Evolutionary conservation across 441 rosid species (phyloP).

Genomic region (Capsella rubella): DNA sequence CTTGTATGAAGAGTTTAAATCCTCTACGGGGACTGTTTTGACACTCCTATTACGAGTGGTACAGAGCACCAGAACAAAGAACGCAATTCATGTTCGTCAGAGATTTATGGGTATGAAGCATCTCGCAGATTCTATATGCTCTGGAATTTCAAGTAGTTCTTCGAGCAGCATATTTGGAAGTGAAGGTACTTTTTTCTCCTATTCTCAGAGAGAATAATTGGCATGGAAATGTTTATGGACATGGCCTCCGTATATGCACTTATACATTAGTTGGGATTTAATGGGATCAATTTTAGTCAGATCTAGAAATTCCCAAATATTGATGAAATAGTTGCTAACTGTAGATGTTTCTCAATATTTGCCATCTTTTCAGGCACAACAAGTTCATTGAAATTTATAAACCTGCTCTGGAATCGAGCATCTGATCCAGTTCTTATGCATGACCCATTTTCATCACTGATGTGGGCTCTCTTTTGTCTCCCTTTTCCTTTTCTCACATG

Average conservation of each 20-base stretch:
- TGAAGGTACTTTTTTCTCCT: slow-evolving; percentile 56
- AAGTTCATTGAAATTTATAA: slow-evolving; percentile 55
- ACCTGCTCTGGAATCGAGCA: slow-evolving; percentile 83
- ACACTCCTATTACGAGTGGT: slow-evolving; percentile 77
- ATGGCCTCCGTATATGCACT: slow-evolving; percentile 20
- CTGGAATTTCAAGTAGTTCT: slow-evolving; percentile 58
- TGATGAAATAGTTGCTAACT: slow-evolving; percentile 21
- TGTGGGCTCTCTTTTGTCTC: slow-evolving; percentile 98
- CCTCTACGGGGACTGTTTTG: slow-evolving; percentile 75
- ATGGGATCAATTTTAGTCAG: background rate
- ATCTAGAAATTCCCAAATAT: slow-evolving; percentile 10
- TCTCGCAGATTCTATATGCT: slow-evolving; percentile 80
- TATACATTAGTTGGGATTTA: slow-evolving; percentile 21
- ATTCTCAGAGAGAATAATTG: slow-evolving; percentile 14
- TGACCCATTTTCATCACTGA: slow-evolving; percentile 98
- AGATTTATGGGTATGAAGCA: slow-evolving; percentile 86
- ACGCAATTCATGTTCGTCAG: slow-evolving; percentile 78
- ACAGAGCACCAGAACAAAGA: slow-evolving; percentile 63
- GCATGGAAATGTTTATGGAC: slow-evolving; percentile 11
- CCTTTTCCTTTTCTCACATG: slow-evolving; percentile 87
- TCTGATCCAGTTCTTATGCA: slow-evolving; percentile 86
- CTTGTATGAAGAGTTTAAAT: slow-evolving; percentile 73
- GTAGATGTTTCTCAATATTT: slow-evolving; percentile 30
- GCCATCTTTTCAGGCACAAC: slow-evolving; percentile 58
- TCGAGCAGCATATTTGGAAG: slow-evolving; percentile 44